Percentiles rank a stretch among this genome's conserved stretches.
phyloP scores from a whole-genome alignment of 495 filamentous ascomycete genomes.

The Aspergillus taichungensis region DNA sequence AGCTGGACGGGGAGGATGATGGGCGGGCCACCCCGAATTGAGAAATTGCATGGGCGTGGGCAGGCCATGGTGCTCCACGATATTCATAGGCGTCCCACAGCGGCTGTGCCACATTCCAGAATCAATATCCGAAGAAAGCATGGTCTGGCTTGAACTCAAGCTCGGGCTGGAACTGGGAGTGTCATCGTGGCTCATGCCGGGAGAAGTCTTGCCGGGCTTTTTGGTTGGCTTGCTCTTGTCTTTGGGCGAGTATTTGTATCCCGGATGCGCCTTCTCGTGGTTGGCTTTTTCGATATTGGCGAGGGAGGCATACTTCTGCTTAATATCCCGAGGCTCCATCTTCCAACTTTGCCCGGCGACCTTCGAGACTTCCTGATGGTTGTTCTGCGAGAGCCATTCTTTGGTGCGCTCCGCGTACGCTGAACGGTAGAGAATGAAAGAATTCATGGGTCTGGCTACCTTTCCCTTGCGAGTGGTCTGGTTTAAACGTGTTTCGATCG shows the following conservation, averaged over 20 bases:
- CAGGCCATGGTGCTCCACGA: slow-evolving; percentile 18
- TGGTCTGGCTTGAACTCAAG: slow-evolving; percentile 13
- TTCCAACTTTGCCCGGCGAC: slow-evolving; percentile 82
- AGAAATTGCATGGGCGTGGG: slow-evolving; percentile 19
- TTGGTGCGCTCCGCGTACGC: slow-evolving; percentile 85
- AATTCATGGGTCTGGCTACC: slow-evolving; percentile 91
- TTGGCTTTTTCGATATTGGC: slow-evolving; percentile 77
- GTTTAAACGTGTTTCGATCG: slow-evolving; percentile 48
- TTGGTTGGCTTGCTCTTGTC: slow-evolving; percentile 42
- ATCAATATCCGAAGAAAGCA: slow-evolving; percentile 22
- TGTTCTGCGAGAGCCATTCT: slow-evolving; percentile 72
- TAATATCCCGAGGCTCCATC: slow-evolving; percentile 61
- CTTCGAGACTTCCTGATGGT: slow-evolving; percentile 87
- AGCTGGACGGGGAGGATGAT: slow-evolving; percentile 51
- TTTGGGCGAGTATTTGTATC: slow-evolving; percentile 95
- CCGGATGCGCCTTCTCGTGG: slow-evolving; percentile 78
- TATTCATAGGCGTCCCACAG: slow-evolving; percentile 26
- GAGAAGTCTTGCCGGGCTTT: slow-evolving; percentile 13
- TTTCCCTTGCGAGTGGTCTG: slow-evolving; percentile 63
- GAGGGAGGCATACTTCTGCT: slow-evolving; percentile 71
- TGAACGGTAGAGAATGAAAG: slow-evolving; percentile 96
- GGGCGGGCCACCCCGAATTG: slow-evolving; percentile 28
- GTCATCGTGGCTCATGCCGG: not conserved
- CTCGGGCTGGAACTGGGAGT: slow-evolving; percentile 16
- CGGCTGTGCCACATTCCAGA: slow-evolving; percentile 22